Conservation (phyloP, 768 basidiomycete species). For the Heimioporus sp. region DNA sequence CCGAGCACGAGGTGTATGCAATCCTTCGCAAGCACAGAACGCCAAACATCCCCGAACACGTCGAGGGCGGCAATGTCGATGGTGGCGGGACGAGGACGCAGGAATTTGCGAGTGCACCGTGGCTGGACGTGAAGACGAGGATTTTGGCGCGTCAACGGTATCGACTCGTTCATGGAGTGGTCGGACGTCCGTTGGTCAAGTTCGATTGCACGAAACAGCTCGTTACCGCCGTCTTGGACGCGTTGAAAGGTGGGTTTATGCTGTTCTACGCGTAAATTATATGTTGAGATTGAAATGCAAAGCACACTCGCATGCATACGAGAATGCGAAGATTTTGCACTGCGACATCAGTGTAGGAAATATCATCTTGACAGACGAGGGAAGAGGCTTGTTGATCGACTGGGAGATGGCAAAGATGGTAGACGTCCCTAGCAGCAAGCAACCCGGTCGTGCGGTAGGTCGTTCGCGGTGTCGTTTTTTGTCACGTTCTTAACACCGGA, state of each 20-base stretch:
- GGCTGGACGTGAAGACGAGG: not conserved
- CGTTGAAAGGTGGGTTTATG: not conserved
- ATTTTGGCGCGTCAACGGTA: not conserved
- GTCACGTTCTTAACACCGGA: too few species aligned
- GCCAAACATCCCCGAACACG: not conserved
- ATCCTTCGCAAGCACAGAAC: not conserved
- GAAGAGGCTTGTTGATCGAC: too few species aligned
- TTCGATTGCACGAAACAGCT: not conserved
- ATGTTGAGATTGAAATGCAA: not conserved
- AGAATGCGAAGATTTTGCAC: not conserved
- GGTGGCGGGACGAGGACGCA: not conserved
- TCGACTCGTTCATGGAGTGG: not conserved
- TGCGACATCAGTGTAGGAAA: too few species aligned
- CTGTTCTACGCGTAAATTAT: not conserved
- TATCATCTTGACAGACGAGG: too few species aligned
- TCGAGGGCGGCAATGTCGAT: not conserved
- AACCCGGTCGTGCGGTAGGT: too few species aligned
- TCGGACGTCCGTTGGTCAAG: not conserved
- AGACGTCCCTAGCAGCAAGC: too few species aligned
- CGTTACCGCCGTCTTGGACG: not conserved
- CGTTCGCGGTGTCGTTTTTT: too few species aligned
- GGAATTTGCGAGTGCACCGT: not conserved
- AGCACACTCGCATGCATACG: not conserved
- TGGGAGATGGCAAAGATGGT: too few species aligned
- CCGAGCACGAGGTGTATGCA: not conserved